Evolutionary conservation across 2,329 filamentous ascomycete species (phyloP), one percentile per base, ranked within the genome.

Genomic region (Alternaria sp.): DNA sequence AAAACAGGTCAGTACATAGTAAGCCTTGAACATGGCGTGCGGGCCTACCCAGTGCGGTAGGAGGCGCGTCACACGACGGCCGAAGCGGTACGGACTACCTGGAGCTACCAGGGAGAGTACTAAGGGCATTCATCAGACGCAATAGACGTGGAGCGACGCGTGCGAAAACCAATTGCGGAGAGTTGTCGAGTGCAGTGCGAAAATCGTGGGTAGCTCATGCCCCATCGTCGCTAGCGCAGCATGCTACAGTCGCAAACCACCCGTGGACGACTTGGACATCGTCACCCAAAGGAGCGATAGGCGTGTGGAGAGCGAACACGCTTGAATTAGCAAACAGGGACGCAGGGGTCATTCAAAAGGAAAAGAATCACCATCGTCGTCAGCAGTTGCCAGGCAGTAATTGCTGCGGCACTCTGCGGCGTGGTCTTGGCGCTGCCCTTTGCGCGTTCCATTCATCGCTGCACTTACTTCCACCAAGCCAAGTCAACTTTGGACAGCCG

Each of bases 61-160:
- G 30, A 69, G 59, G 57, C 63, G 68, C 62, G 67, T 64, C 52
- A 54, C 49, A 62, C 58, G 55, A 50, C 66, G 60, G 55, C 68
- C 64, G 57, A 69, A 62, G 69, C 74, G 68, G 64, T 66, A 65
- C 40, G 67, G 64, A 68, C 74, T 77, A 76, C 77, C 73, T 76
- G 71, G 69, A 70, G 69, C 69, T 65, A 67, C 71, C 73, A 77
- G 73, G 68, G 54, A 69, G 59, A 70, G 61, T 65, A 68, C 64
- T 59, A 73, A 72, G 76, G 73, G 77, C 77, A 80, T 80, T 80
- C 77, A 80, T 79, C 44, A 68, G 75, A 77, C 69, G 65, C 65
- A 47, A 59, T 30, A 23, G 55, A 40, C 52, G 32, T 30, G 43
- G 26, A 36, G 23, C 32, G 47, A 57, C 60, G 65, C 62, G 62